Percentiles rank a stretch among this genome's conserved stretches.
These are phyloP conservation scores for Auriculariales sp. DNA, from an alignment of 768 basidiomycete genomes.

Conservation along the genomic window DNA sequence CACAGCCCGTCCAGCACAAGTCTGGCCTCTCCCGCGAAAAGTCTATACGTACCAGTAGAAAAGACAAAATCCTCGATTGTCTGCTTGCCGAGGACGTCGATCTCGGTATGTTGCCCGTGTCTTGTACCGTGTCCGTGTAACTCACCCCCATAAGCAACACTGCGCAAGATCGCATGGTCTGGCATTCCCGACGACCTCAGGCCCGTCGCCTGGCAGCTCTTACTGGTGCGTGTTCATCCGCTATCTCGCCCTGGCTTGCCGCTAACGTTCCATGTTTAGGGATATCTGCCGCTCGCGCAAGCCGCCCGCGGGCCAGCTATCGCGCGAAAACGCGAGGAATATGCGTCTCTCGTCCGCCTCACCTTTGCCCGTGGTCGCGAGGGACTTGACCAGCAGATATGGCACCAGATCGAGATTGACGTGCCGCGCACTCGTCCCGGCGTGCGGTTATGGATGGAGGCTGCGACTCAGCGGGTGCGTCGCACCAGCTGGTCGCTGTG, in stretches of 20 bases:
- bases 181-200: constrained; percentile 82
- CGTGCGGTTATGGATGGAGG: constrained; percentile 81
- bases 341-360: constrained; percentile 74
- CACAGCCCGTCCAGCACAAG: constrained; percentile 22
- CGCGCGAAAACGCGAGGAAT: constrained; percentile 84
- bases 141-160: constrained; percentile 25
- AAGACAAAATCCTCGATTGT: constrained; percentile 72
- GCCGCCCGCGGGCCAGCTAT: constrained; percentile 63
- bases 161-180: constrained; percentile 88
- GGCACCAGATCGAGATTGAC: constrained; percentile 99
- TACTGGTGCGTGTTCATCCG: constrained; percentile 47
- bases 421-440: constrained; percentile 92
- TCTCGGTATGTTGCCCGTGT: constrained; percentile 39
- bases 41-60: constrained; percentile 64
- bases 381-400: constrained; percentile 88
- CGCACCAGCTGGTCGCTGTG: constrained; percentile 6
- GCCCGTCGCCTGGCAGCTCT: constrained; percentile 85
- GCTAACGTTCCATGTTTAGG: constrained; percentile 31
- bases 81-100: constrained; percentile 64
- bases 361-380: constrained; percentile 79
- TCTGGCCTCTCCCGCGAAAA: constrained; percentile 56
- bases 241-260: constrained; percentile 2
- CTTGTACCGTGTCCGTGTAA: not conserved
- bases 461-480: constrained; percentile 68
- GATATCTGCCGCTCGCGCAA: constrained; percentile 79